Conservation (phyloP, 805 yeast species). For the Debaryomyces prosopidis region DNA sequence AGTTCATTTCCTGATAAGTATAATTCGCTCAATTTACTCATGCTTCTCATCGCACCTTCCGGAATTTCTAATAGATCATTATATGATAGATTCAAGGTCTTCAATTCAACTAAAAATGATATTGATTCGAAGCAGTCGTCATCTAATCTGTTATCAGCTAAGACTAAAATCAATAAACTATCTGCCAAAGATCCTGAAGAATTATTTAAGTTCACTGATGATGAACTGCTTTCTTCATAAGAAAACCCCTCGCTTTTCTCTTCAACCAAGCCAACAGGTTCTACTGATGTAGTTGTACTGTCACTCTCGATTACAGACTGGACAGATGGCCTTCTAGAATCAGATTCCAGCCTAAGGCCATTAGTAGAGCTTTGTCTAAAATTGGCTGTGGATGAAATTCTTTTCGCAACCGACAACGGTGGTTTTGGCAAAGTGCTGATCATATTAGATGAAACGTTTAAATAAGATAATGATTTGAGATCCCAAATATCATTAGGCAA, state of each 20-base stretch:
- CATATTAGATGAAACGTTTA: conserved; percentile 76
- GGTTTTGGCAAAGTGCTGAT: conserved; percentile 61
- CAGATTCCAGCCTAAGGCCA: neutral
- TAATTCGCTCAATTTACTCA: conserved; percentile 59
- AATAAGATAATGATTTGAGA: conserved; percentile 50
- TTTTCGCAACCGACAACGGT: conserved; percentile 31
- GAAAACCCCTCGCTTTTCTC: conserved; percentile 3
- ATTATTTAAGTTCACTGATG: conserved; percentile 5
- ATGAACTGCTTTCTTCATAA: conserved; percentile 4
- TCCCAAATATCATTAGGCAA: conserved; percentile 71
- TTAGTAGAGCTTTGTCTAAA: conserved; percentile 10
- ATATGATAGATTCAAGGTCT: conserved; percentile 73
- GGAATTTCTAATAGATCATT: conserved; percentile 85
- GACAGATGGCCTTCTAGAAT: conserved; percentile 8
- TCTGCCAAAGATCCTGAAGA: conserved; percentile 39
- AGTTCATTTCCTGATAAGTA: conserved; percentile 83
- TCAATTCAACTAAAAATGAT: conserved; percentile 57
- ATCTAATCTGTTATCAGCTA: conserved; percentile 81
- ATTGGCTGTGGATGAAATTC: conserved; percentile 31
- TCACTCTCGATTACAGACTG: neutral
- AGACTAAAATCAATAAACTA: conserved; percentile 55
- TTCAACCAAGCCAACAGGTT: neutral
- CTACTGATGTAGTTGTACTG: neutral
- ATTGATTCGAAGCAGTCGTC: conserved; percentile 76
- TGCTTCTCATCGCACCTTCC: conserved; percentile 59